A percentile compares a stretch with the other conserved stretches of the same genome.
Evolutionary conservation across 306 rosid genomes (phyloP).

Genomic region (Castanospermum australe): DNA sequence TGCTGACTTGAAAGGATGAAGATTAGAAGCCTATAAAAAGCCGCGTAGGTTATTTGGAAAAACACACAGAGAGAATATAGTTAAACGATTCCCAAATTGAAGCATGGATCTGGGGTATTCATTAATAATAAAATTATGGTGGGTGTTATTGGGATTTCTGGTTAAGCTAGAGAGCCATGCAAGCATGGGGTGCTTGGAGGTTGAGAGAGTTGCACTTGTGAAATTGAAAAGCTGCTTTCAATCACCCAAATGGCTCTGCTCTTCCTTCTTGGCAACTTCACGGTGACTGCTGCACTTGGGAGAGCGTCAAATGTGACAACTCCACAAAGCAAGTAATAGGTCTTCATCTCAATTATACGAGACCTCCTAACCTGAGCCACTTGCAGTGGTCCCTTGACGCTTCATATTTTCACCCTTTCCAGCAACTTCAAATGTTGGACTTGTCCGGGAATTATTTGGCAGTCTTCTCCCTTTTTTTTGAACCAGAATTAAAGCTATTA

Average conservation of each 20-base stretch:
- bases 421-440: neutral
- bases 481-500: no score
- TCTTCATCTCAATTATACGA: neutral
- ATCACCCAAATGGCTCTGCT: constrained; percentile 8
- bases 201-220: neutral
- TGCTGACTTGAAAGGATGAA: no score
- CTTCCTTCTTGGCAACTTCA: neutral
- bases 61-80: neutral
- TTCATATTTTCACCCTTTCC: neutral
- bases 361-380: neutral
- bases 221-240: constrained; percentile 1
- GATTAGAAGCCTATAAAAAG: neutral
- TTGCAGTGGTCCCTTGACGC: neutral
- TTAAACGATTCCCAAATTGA: neutral
- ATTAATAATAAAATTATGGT: neutral
- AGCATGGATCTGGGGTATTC: neutral
- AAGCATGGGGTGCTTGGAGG: neutral
- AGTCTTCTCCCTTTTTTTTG: neutral
- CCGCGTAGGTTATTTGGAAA: neutral
- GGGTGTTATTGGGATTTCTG: neutral
- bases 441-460: neutral
- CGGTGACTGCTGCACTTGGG: constrained; percentile 4
- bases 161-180: neutral
- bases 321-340: neutral
- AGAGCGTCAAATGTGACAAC: neutral